These are phyloP conservation scores for Metschnikowia vanudenii DNA, from an alignment of 805 yeast genomes.

Conservation along the genomic window DNA sequence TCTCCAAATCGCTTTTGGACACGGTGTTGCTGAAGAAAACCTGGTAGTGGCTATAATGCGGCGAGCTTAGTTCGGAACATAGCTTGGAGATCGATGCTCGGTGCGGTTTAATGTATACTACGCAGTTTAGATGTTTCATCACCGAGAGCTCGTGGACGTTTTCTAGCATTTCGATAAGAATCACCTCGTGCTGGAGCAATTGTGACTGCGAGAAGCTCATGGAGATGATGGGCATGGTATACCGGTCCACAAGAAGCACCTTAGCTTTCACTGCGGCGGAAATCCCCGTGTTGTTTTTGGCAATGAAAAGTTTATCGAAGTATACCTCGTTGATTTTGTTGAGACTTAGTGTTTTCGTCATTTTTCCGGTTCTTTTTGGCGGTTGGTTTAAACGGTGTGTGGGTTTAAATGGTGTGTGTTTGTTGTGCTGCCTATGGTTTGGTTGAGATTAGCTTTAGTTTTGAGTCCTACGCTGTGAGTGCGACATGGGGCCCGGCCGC, in stretches of 20 bases:
- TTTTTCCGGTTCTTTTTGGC: too few species aligned
- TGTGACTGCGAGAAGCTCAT: constrained; percentile 86
- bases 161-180: constrained; percentile 61
- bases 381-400: too few species aligned
- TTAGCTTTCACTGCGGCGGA: constrained; percentile 45
- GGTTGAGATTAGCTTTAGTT: too few species aligned
- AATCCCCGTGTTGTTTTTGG: constrained; percentile 18
- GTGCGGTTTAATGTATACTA: constrained; percentile 75
- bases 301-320: constrained; percentile 22
- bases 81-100: constrained; percentile 60
- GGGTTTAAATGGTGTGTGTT: too few species aligned
- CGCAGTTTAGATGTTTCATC: constrained; percentile 68
- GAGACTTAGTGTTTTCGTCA: constrained; percentile 18
- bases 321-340: constrained; percentile 18
- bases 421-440: too few species aligned
- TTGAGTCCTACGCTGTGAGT: too few species aligned
- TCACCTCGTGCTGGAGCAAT: constrained; percentile 78
- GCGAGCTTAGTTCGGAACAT: constrained; percentile 66
- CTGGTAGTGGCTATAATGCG: constrained; percentile 77
- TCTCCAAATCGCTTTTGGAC: constrained; percentile 74
- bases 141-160: constrained; percentile 63
- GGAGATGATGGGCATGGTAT: constrained; percentile 83
- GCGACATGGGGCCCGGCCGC: too few species aligned
- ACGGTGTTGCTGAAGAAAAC: constrained; percentile 76
- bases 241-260: constrained; percentile 74